These are phyloP conservation scores for Malassezia dermatis DNA, from an alignment of 1,284 basidiomycete genomes.

Conservation along the genomic window DNA sequence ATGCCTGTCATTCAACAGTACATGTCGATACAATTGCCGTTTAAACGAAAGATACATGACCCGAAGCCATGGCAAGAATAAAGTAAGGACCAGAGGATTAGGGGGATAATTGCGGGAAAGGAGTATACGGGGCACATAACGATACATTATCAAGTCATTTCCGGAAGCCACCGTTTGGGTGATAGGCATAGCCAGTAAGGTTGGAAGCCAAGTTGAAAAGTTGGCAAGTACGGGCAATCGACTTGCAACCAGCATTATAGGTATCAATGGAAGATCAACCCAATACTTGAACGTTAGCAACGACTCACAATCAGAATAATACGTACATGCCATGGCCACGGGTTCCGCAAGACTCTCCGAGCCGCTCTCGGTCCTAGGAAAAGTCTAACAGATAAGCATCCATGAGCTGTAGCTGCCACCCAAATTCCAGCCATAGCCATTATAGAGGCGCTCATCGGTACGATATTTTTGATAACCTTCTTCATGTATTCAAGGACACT, in stretches of 20 bases:
- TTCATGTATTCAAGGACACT: background rate
- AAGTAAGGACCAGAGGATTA: slow-evolving; percentile 25
- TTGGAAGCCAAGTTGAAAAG: slow-evolving; percentile 34
- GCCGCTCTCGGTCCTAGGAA: slow-evolving; percentile 10
- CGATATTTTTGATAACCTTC: background rate
- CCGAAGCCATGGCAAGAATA: slow-evolving; percentile 38
- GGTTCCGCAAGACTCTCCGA: background rate
- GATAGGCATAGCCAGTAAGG: slow-evolving; percentile 28
- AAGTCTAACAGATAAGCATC: slow-evolving; percentile 10
- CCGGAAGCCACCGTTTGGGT: slow-evolving; percentile 17
- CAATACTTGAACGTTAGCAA: slow-evolving; percentile 26
- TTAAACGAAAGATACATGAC: slow-evolving; percentile 32
- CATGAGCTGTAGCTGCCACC: slow-evolving; percentile 15
- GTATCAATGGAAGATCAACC: slow-evolving; percentile 42
- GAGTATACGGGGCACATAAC: slow-evolving; percentile 13
- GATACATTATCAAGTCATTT: slow-evolving; percentile 13
- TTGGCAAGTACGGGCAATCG: slow-evolving; percentile 31
- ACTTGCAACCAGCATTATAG: slow-evolving; percentile 34
- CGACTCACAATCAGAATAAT: background rate
- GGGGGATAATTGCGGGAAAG: slow-evolving; percentile 25
- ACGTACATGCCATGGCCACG: slow-evolving; percentile 18
- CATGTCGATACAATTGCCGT: slow-evolving; percentile 22
- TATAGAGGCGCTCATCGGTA: slow-evolving; percentile 5
- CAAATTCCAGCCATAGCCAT: slow-evolving; percentile 1
- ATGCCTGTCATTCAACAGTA: slow-evolving; percentile 19